Conservation (phyloP, 2,329 filamentous ascomycete species). For the Aspergillus eucalypticola region DNA sequence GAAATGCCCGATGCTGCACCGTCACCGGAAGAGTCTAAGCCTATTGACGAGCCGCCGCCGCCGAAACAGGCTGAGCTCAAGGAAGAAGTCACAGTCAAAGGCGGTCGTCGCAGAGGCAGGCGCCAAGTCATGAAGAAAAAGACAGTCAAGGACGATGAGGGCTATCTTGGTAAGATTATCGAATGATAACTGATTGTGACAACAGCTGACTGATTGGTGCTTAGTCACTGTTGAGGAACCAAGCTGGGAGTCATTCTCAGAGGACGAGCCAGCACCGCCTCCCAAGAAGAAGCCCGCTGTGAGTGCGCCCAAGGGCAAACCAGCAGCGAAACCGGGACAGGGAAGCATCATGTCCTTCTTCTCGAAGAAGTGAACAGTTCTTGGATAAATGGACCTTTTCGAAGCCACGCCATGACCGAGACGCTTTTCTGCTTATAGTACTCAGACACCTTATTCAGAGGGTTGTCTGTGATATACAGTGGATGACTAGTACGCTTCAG, state of each 20-base stretch:
- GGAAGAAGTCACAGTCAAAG: slow-evolving; percentile 55
- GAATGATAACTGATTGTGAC: not conserved
- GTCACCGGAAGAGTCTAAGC: slow-evolving; percentile 37
- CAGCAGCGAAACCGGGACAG: slow-evolving; percentile 54
- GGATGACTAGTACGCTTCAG: too few relatives aligned
- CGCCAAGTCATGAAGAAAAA: slow-evolving; percentile 85
- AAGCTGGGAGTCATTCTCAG: slow-evolving; percentile 90
- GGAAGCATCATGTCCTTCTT: slow-evolving; percentile 94
- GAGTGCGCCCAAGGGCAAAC: slow-evolving; percentile 54
- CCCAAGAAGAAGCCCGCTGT: slow-evolving; percentile 51
- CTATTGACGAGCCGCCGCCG: slow-evolving; percentile 36
- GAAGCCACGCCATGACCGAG: not conserved
- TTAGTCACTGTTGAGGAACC: slow-evolving; percentile 77
- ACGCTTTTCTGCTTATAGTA: too few relatives aligned
- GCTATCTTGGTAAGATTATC: slow-evolving; percentile 72
- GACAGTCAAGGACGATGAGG: slow-evolving; percentile 82
- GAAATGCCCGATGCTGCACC: slow-evolving; percentile 59
- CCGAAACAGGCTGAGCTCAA: slow-evolving; percentile 52
- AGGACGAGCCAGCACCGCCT: slow-evolving; percentile 68
- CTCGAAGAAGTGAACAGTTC: slow-evolving; percentile 64
- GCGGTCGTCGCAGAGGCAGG: slow-evolving; percentile 71
- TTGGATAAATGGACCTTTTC: not conserved
- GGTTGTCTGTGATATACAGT: too few relatives aligned
- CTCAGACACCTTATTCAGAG: too few relatives aligned
- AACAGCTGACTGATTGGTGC: slow-evolving; percentile 13